phyloP scores from a whole-genome alignment of 2,329 filamentous ascomycete genomes.

The Tolypocladium capitatum region DNA sequence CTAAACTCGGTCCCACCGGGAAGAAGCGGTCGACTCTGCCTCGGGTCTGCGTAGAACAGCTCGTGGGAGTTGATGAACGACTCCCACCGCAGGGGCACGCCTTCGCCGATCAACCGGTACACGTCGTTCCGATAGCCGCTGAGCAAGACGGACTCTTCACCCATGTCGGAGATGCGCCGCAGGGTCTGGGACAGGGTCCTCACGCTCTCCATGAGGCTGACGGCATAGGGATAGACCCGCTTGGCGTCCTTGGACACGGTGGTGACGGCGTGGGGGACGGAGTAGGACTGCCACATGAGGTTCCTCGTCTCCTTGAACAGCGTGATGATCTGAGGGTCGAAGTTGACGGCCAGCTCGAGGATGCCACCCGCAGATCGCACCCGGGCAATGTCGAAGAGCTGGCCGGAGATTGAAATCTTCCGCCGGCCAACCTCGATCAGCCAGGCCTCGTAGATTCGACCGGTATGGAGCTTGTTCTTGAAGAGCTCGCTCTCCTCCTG shows the following conservation, averaged over 20 bases:
- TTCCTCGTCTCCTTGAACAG: slow-evolving; percentile 98
- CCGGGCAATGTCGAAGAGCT: slow-evolving; percentile 78
- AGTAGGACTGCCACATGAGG: slow-evolving; percentile 85
- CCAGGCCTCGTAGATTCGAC: slow-evolving; percentile 92
- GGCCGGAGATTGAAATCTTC: slow-evolving; percentile 82
- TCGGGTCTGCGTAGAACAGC: slow-evolving; percentile 48
- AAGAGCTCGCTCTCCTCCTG: slow-evolving; percentile 87
- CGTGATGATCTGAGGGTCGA: slow-evolving; percentile 92
- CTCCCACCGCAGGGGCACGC: slow-evolving; percentile 87
- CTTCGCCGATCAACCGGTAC: slow-evolving; percentile 69
- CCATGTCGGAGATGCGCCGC: slow-evolving; percentile 72
- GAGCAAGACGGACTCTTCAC: slow-evolving; percentile 73
- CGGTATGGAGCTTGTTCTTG: slow-evolving; percentile 88
- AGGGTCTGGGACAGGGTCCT: slow-evolving; percentile 82
- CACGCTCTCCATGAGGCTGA: slow-evolving; percentile 98
- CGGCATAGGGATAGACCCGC: slow-evolving; percentile 92
- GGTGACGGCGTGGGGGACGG: slow-evolving; percentile 85
- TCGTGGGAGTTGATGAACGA: slow-evolving; percentile 97
- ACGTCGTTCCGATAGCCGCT: slow-evolving; percentile 89
- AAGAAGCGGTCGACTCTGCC: slow-evolving; percentile 31
- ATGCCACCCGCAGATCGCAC: slow-evolving; percentile 84
- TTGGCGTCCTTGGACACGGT: slow-evolving; percentile 98
- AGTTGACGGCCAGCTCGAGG: slow-evolving; percentile 85
- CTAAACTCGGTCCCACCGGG: slow-evolving; percentile 26
- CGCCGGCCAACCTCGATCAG: slow-evolving; percentile 76